Base-by-base conservation (phyloP, 148 eudicot species). In the Persicaria tinctoria region DNA sequence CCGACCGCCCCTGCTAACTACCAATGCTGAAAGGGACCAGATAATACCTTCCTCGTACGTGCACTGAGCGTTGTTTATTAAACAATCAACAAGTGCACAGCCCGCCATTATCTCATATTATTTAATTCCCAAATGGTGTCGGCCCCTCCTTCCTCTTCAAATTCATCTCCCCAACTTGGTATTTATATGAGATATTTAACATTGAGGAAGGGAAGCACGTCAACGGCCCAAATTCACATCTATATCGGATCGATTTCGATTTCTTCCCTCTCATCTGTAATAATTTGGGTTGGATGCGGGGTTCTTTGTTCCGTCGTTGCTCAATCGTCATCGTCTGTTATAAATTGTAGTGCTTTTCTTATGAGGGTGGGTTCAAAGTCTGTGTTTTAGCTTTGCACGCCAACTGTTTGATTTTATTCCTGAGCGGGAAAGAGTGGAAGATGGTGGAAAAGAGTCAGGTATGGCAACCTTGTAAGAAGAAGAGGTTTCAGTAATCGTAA, bases 391-490 rank as follows among this genome's bases (percentile, higher is more conserved):
- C 66, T 9, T 60, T 60, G 66, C 46, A 45, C 46, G 32, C 69
- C 69, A 63, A 38, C 69, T 63, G 69, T 63, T 63, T 63, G 69
- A 63, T 63, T 63, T 32, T 27, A 63, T 63, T 38, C 69, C 69
- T 11, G 16, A 32, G 8, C 27, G 32, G 64, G 32, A 18, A 57
- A 57, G 20, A 32, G 55, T 16, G 47, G 72, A 82, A 82, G 85
- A 85, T 75, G 81, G 85, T 85, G 5, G 79, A 60, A 45, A 85
- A 82, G 83, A 82, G 85, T 74, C 85, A 80, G 79, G 82, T 82
- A 45, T 85, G 87, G 87, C 87, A 85, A 51, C 87, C 87, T 70
- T 85, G 87, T 80, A 85, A 85, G 73, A 85, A 82, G 87, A 85
- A 85, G 87, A 82, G 87, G 74, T 70, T 75, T 62, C 75, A 51